Base-by-base conservation (phyloP, 2,329 filamentous ascomycete genomes). In the Scedosporium minutisporum region DNA sequence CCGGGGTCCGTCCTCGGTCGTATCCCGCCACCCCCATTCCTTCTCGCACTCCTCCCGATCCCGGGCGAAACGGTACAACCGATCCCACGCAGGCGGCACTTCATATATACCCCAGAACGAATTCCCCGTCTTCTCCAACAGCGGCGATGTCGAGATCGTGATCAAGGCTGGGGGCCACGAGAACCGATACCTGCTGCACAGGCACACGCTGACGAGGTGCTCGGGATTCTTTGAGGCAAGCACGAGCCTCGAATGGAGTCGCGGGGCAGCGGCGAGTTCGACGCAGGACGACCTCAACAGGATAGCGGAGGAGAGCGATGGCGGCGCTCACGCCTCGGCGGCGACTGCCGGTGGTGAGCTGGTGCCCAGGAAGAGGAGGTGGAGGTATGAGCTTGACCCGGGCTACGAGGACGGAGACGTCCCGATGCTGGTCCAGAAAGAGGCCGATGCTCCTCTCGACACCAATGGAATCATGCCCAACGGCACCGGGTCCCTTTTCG, bases 211-310 rank as follows among this genome's bases (percentile, higher is more conserved):
- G 67, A 87, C 90, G 38, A 90, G 96, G 74, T 96, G 90, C 70
- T 96, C 92, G 5, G 92, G 91, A 16, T 97, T 96, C 78, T 97
- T 97, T 72, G 91, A 96, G 74, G 89, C 90, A 25, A 90, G 87
- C 71, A 92, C 88, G 55, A 91, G 86, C 69, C 86, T 88, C 63
- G 87, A 93, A 72, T 96, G 91, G 90, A 86, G 87, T 25, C 76
- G 76, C 64, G 74, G 76, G 6, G 42, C 12, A 12, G 59, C 38
- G 38, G 21, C 33, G 33, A 25, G 16, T 4, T 44, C 21, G 53
- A 46, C 61, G 7, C 41, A 58, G 53, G 53, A 61, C 71, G 41
- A 69, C 72, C 18, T 71, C 73, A 55, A 67, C 70, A 7, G 53
- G 23, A 51, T 62, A 38, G 53, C 6, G 9, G 61, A 48, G 44